Evolutionary conservation across 352 stramenopile genomes (phyloP), one percentile per base, ranked within the genome.

Genomic region (Phytophthora agathidicida): DNA sequence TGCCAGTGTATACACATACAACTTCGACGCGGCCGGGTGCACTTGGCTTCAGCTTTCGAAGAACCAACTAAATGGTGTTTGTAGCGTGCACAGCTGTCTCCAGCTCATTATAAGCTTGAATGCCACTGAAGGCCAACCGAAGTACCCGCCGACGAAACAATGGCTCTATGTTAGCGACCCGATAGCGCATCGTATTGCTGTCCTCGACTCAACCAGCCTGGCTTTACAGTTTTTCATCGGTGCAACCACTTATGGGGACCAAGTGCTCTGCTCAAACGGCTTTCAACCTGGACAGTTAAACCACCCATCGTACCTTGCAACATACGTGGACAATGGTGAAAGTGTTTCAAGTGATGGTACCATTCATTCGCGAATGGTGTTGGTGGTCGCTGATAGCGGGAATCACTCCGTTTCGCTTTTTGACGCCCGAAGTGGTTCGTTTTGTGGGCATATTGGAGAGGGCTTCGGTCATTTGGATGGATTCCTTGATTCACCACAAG

Each of bases 401-500:
- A 93, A 93, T 37, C 79, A 93, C 43, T 65, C 11, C 13, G 32
- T 93, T 7, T 82, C 75, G 6, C 24, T 88, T 2, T 91, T 93
- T 60, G 62, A 91, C 22, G 60, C 68, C 0, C 38, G 7, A 3
- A 67, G 38, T 6, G 62, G 78, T 4, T 52, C 37, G 16, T 88
- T 83, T 35, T 55, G 36, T 1, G 20, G 53, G n/a, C 67, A 65
- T 8, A 75, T 93, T 48, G 78, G 83, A 2, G 20, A 49, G 7
- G 74, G 77, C 7, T 91, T 86, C 56, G 83, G 80, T 1, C 80
- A 89, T 51, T 32, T 60, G 3, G 71, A 75, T 1, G 65, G 72
- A 1, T 83, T 68, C 24, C 59, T 91, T 0, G 61, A 93, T 42
- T 86, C 80, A 1, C 80, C 80, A 7, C 71, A 88, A 45, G 79